phyloP scores from a whole-genome alignment of 495 filamentous ascomycete genomes.

The Monascus purpureus region DNA sequence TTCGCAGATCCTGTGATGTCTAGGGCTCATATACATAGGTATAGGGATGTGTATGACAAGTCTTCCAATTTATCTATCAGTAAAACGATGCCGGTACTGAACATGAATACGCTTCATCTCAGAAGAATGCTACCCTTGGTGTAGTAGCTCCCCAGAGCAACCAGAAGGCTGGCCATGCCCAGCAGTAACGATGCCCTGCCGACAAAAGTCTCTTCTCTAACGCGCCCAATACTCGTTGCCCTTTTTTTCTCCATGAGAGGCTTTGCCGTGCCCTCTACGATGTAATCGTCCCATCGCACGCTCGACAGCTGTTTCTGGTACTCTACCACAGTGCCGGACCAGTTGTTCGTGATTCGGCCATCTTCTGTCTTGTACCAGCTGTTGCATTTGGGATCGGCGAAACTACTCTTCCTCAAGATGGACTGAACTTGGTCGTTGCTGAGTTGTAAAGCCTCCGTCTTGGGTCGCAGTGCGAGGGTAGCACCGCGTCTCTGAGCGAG shows the following conservation, averaged over 20 bases:
- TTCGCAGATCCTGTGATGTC: not conserved
- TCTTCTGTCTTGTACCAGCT: conserved; percentile 42
- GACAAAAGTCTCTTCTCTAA: conserved; percentile 28
- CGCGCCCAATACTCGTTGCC: conserved; percentile 23
- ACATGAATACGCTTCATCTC: no score
- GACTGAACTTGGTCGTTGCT: conserved; percentile 36
- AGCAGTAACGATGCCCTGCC: conserved; percentile 17
- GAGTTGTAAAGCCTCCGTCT: conserved; percentile 13
- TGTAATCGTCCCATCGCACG: conserved; percentile 36
- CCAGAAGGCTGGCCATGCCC: conserved; percentile 16
- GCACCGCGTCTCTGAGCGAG: conserved; percentile 20
- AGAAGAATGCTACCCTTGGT: no score
- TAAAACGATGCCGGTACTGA: no score
- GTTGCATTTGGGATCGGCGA: conserved; percentile 40
- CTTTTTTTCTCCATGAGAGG: conserved; percentile 16
- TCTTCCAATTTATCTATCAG: no score
- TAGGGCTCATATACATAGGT: no score
- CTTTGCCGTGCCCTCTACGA: conserved; percentile 21
- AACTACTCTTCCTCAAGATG: conserved; percentile 24
- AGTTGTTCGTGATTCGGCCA: conserved; percentile 43
- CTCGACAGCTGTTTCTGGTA: conserved; percentile 32
- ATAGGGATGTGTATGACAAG: no score
- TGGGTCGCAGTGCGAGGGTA: conserved; percentile 25
- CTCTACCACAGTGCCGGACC: conserved; percentile 33
- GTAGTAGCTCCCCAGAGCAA: conserved; percentile 6